phyloP scores from a whole-genome alignment of 2,329 filamentous ascomycete genomes.

The Ceratocystis eucalypticola region DNA sequence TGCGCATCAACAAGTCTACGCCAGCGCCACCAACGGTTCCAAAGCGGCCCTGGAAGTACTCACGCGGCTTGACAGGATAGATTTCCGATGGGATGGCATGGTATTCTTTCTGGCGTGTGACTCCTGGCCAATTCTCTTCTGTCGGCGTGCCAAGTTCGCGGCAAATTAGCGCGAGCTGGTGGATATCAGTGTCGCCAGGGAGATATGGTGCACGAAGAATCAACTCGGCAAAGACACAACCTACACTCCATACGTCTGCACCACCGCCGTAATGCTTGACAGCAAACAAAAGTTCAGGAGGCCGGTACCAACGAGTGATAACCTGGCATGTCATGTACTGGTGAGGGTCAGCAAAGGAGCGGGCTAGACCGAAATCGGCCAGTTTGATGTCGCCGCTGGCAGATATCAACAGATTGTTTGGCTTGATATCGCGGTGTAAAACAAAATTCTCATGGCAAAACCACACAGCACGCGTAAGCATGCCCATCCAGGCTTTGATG shows the following conservation, averaged over 20 bases:
- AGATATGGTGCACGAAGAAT: slow-evolving; percentile 72
- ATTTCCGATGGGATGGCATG: slow-evolving; percentile 47
- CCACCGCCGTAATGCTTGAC: slow-evolving; percentile 78
- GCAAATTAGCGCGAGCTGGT: slow-evolving; percentile 74
- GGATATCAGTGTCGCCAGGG: slow-evolving; percentile 69
- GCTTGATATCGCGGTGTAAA: slow-evolving; percentile 95
- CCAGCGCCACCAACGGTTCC: slow-evolving; percentile 68
- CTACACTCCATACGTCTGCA: slow-evolving; percentile 90
- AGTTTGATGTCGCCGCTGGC: slow-evolving; percentile 88
- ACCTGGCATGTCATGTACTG: slow-evolving; percentile 83
- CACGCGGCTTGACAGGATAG: slow-evolving; percentile 48
- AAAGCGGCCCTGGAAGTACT: slow-evolving; percentile 65
- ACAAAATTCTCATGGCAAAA: slow-evolving; percentile 95
- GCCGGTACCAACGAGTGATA: slow-evolving; percentile 93
- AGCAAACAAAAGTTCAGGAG: slow-evolving; percentile 85
- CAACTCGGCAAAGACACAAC: slow-evolving; percentile 84
- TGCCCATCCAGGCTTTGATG: slow-evolving; percentile 97
- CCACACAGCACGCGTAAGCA: slow-evolving; percentile 85
- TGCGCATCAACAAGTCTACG: slow-evolving; percentile 76
- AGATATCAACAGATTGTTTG: slow-evolving; percentile 91
- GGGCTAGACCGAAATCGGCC: slow-evolving; percentile 91
- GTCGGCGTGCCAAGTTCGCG: slow-evolving; percentile 78
- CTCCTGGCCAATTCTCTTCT: slow-evolving; percentile 91
- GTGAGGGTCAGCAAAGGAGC: slow-evolving; percentile 79
- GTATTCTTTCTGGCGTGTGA: slow-evolving; percentile 67